Base-by-base conservation (phyloP, 306 rosid genomes). In the Cicer yamashitae region DNA sequence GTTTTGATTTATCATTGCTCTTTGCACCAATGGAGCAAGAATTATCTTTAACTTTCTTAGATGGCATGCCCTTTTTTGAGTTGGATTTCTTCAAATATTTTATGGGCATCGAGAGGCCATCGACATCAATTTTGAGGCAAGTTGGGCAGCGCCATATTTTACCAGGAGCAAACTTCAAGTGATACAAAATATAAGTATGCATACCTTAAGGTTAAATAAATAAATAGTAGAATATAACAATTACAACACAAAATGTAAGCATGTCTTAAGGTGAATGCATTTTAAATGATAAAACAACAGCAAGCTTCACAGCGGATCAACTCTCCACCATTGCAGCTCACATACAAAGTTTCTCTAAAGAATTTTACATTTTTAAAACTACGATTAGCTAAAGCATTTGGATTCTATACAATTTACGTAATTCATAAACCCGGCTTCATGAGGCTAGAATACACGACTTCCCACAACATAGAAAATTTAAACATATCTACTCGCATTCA, bases 251-350 rank as follows among this genome's bases (percentile, higher is more conserved):
- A 67, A 59, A 58, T 45, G 46, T 11, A 38, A 58, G 43, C 12
- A 34, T 79, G 67, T 79, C 83, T 48, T 20, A n/a, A 74, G 66
- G 2, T 10, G 15, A 15, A 67, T 64, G 70, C 71, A 74, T 5
- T 22, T 18, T 1, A 80, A 3, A 6, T 74, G 76, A 30, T 74
- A 74, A 7, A 66, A 43, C 45, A 38, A 12, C 56, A 76, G 50
- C 81, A 61, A 14, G 11, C 44, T 6, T 67, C 77, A 17, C 84
- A 69, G 12, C 66, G 44, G 0, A 75, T 40, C 54, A 68, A 63
- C 9, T 45, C 9, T 1, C 80, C 77, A 22, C 17, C 50, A 41
- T 80, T 10, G 17, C 80, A 67, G 7, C 77, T 59, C 72, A 50
- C 80, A 74, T 43, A 8, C 80, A 25, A 8, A 67, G 20, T 58